A percentile compares a stretch with the other conserved stretches of the same genome.
Conservation (phyloP, 306 rosid genomes). For the Ceratonia siliqua region DNA sequence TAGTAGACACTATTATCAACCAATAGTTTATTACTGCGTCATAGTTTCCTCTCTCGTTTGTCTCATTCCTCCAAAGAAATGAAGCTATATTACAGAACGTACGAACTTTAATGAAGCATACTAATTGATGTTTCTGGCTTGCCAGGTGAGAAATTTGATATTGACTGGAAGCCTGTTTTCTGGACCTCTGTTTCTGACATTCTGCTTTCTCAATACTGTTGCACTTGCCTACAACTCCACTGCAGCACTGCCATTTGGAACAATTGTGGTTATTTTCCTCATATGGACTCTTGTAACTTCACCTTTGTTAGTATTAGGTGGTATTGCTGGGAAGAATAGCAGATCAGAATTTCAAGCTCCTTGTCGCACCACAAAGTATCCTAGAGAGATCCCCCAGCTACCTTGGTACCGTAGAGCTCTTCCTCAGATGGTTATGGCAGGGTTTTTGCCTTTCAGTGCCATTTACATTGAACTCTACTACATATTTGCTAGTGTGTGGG, state of each 20-base stretch:
- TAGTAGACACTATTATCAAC: not conserved
- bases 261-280: conserved; percentile 37
- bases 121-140: not conserved
- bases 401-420: conserved; percentile 35
- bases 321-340: conserved; percentile 40
- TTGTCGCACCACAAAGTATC: conserved; percentile 41
- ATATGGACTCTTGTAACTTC: conserved; percentile 40
- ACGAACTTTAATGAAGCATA: not conserved
- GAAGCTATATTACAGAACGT: not conserved
- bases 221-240: conserved; percentile 39
- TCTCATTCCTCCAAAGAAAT: not conserved
- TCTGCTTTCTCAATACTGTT: conserved; percentile 40
- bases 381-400: conserved; percentile 33
- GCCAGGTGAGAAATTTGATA: conserved; percentile 37
- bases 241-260: conserved; percentile 42
- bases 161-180: conserved; percentile 41
- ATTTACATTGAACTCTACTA: conserved; percentile 41
- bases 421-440: conserved; percentile 45
- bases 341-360: conserved; percentile 38
- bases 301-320: conserved; percentile 36
- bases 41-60: not conserved
- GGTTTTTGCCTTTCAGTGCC: conserved; percentile 40
- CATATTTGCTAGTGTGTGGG: conserved; percentile 41
- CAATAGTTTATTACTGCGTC: not conserved
- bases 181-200: conserved; percentile 37